Conservation (phyloP, 148 eudicot species). For the Rhododendron kiyosumense region DNA sequence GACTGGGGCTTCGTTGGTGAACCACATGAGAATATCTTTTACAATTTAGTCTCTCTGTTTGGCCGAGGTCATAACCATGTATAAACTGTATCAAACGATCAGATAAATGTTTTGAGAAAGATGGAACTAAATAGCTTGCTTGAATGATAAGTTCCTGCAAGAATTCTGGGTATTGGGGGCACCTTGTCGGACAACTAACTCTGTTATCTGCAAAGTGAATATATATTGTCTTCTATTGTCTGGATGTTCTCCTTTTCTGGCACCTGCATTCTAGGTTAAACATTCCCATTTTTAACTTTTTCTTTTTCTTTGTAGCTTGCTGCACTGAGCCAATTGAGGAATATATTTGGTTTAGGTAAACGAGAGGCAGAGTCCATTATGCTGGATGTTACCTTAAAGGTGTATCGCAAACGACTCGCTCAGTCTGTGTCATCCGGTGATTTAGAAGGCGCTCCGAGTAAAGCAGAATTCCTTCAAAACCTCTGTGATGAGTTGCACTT, state of each 20-base stretch:
- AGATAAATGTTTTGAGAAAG: neutral
- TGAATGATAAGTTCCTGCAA: neutral
- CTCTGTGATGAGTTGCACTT: constrained; percentile 74
- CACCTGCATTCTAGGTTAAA: neutral
- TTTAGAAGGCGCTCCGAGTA: constrained; percentile 77
- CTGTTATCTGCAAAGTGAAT: neutral
- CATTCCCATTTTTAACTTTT: constrained; percentile 3
- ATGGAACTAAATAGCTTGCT: neutral
- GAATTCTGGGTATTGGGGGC: constrained; percentile 1
- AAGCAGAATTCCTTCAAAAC: constrained; percentile 82
- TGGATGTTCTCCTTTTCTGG: neutral
- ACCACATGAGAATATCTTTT: neutral
- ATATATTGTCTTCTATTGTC: neutral
- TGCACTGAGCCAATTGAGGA: constrained; percentile 80
- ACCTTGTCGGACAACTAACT: neutral
- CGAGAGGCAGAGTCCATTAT: constrained; percentile 74
- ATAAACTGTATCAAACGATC: neutral
- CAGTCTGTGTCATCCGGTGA: constrained; percentile 75
- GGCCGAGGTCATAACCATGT: neutral
- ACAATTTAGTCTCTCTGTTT: neutral
- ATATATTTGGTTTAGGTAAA: constrained; percentile 89
- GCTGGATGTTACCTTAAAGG: constrained; percentile 72
- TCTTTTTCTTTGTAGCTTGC: constrained; percentile 46
- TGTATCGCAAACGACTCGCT: constrained; percentile 66
- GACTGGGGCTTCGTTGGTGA: neutral